Evolutionary conservation across 345 rosid genomes (phyloP).

Genomic region (Hibiscus syriacus): DNA sequence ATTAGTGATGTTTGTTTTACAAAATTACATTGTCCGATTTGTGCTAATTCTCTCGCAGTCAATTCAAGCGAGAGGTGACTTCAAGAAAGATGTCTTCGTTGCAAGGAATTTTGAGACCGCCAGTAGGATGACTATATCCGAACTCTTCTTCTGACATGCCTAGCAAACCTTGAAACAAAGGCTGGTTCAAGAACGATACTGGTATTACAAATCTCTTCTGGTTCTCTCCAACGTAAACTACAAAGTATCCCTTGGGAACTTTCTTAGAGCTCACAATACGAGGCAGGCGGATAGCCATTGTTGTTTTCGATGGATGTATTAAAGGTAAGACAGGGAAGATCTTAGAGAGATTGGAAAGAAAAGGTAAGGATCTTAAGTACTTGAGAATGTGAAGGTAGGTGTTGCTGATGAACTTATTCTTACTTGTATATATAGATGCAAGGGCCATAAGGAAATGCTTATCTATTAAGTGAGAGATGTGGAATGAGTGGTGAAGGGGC

Average conservation of each 20-base stretch:
- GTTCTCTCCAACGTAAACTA: constrained; percentile 22
- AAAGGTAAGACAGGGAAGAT: background rate
- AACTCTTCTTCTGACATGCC: constrained; percentile 29
- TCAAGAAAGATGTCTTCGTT: constrained; percentile 21
- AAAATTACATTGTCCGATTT: background rate
- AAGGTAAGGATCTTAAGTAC: background rate
- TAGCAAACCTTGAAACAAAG: constrained; percentile 29
- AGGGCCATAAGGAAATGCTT: too few species aligned
- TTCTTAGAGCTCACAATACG: constrained; percentile 8
- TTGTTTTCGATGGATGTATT: background rate
- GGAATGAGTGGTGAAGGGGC: background rate
- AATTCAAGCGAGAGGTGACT: background rate
- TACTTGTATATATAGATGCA: constrained; percentile 4
- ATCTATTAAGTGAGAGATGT: background rate
- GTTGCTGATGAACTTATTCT: background rate
- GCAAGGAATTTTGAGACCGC: constrained; percentile 34
- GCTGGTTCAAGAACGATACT: constrained; percentile 21
- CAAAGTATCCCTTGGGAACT: constrained; percentile 7
- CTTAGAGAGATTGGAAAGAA: background rate
- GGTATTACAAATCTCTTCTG: constrained; percentile 33
- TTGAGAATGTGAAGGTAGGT: background rate
- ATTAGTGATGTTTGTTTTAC: constrained; percentile 4
- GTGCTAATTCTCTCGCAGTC: background rate
- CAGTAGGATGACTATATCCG: constrained; percentile 34
- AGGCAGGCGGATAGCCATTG: constrained; percentile 10